Evolutionary conservation across 2,329 filamentous ascomycete species (phyloP), one percentile per base, ranked within the genome.

Genomic region (Neofusicoccum sp.): DNA sequence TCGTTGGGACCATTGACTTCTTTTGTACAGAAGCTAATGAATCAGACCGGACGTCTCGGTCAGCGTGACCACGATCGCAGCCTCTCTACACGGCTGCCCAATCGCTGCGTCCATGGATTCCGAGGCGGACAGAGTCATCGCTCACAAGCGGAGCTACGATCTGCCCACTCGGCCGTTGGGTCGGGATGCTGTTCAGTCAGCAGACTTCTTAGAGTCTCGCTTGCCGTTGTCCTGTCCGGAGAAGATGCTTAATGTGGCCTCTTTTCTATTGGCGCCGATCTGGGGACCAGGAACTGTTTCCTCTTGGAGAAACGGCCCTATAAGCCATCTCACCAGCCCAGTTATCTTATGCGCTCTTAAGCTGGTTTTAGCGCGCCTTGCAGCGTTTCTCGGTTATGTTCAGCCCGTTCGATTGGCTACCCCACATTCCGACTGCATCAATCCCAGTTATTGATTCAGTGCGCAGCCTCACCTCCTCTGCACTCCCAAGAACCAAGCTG

Each of bases 241-340:
- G 38, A 9, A 12, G 36, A 8, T 56, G 38, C 51, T 43, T 28
- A 33, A 56, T 56, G 14, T 20, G 48, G n/a, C 20, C 11, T 6
- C 11, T n/a, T 12, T 20, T 40, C 34, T 30, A 31, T 38, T 14
- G 31, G 26, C 28, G 20, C 45, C 28, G 33, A 26, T 20, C 49
- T 16, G 12, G 9, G 12, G 30, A 26, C 51, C 51, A 56, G 51
- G 51, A 56, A 3, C 11, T 24, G 26, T 43, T 33, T 24, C 51
- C 38, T 16, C 12, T 31, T 43, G 14, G 28, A 56, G 51, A 20
- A 56, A 8, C 26, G 12, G 33, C 9, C 12, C 36, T 43, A 33
- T 33, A n/a, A 43, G 51, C 51, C 51, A 56, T 26, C 4, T 56
- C 51, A 56, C 43, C 38, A 43, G n/a, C 38, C 51, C 36, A 54